phyloP scores from a whole-genome alignment of 805 yeast species.

The Saturnispora diversa region DNA sequence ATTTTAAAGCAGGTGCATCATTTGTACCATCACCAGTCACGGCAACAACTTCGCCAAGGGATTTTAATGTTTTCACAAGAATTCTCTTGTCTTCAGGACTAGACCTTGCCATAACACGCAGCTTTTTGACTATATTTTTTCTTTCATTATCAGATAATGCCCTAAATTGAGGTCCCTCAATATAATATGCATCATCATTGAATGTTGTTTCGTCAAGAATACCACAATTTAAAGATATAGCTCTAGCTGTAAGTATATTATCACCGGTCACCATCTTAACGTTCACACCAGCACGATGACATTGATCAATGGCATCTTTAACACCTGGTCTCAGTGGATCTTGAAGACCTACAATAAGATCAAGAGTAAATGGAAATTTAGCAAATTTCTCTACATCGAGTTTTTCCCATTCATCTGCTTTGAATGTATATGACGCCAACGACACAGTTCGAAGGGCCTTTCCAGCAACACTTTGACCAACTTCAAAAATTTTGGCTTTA shows the following conservation, averaged over 20 bases:
- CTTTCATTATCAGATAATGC: slow-evolving; percentile 52
- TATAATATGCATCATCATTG: slow-evolving; percentile 49
- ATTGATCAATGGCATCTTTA: slow-evolving; percentile 75
- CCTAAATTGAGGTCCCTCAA: slow-evolving; percentile 93
- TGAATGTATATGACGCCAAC: slow-evolving; percentile 71
- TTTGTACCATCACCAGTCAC: slow-evolving; percentile 99
- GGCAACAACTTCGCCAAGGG: slow-evolving; percentile 88
- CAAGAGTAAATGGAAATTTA: slow-evolving; percentile 37
- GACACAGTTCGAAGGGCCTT: slow-evolving; percentile 83
- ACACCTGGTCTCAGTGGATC: slow-evolving; percentile 93
- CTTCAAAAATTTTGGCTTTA: slow-evolving; percentile 18
- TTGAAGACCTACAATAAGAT: slow-evolving; percentile 83
- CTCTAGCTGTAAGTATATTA: slow-evolving; percentile 81
- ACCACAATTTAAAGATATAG: slow-evolving; percentile 82
- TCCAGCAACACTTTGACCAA: slow-evolving; percentile 49
- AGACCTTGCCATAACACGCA: slow-evolving; percentile 85
- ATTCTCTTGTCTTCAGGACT: slow-evolving; percentile 92
- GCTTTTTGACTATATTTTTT: slow-evolving; percentile 52
- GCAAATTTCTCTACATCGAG: slow-evolving; percentile 8
- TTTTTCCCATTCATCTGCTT: slow-evolving; percentile 38
- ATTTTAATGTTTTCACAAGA: slow-evolving; percentile 71
- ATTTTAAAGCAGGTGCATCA: slow-evolving; percentile 94
- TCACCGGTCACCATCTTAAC: slow-evolving; percentile 99
- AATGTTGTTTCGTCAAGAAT: slow-evolving; percentile 51
- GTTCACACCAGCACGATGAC: slow-evolving; percentile 85